phyloP scores from a whole-genome alignment of 73 alveolate species.

The Blepharisma stoltei region DNA sequence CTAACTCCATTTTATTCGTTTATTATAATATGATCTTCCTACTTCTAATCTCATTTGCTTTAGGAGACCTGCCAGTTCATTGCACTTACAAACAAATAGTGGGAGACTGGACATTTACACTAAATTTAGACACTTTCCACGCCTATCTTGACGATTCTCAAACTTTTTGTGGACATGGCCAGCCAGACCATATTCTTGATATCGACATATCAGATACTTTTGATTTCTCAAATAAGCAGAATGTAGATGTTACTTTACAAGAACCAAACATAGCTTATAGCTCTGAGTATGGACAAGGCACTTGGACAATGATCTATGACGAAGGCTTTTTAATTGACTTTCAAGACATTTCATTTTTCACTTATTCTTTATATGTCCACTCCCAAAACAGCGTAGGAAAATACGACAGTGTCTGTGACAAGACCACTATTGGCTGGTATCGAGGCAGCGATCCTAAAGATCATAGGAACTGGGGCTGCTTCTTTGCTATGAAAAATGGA shows the following conservation, averaged over 20 bases:
- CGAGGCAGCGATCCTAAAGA: conserved; percentile 33
- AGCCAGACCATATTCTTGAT: conserved; percentile 37
- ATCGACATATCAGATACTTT: conserved; percentile 28
- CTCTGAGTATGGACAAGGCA: conserved; percentile 49
- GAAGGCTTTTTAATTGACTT: conserved; percentile 62
- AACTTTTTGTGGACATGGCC: conserved; percentile 40
- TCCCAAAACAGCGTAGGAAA: conserved; percentile 7
- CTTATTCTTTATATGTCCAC: conserved; percentile 50
- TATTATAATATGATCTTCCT: neutral
- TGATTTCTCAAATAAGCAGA: conserved; percentile 33
- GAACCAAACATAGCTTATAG: conserved; percentile 34
- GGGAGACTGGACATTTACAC: conserved; percentile 41
- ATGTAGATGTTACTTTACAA: conserved; percentile 3
- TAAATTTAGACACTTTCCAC: conserved; percentile 32
- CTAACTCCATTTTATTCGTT: too few species aligned
- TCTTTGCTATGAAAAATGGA: conserved; percentile 40
- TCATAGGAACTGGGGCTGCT: conserved; percentile 36
- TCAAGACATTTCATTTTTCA: conserved; percentile 38
- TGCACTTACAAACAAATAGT: conserved; percentile 32
- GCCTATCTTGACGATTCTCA: conserved; percentile 12
- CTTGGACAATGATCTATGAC: conserved; percentile 71
- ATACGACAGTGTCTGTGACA: conserved; percentile 48
- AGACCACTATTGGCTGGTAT: conserved; percentile 69
- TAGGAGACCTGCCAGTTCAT: conserved; percentile 54
- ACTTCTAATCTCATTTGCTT: conserved; percentile 7